Conservation (phyloP, 1,139 yeast species). For the Nakaseomyces nivariensis region DNA sequence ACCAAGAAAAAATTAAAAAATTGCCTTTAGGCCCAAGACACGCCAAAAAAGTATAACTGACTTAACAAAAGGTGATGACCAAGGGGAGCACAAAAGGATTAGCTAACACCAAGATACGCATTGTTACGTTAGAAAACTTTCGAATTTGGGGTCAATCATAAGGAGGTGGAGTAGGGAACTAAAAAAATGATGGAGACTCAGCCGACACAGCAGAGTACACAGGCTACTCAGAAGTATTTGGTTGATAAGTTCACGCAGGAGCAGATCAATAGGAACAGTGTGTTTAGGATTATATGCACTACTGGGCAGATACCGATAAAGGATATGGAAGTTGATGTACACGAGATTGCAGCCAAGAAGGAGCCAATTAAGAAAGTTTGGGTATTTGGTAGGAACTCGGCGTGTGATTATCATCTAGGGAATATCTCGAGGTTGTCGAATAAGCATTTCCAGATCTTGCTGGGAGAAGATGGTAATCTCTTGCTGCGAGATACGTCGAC, state of each 20-base stretch:
- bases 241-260: constrained; percentile 34
- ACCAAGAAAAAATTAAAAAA: too few relatives aligned
- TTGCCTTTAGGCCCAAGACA: too few relatives aligned
- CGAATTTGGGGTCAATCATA: not conserved
- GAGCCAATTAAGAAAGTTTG: constrained; percentile 40
- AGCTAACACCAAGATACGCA: too few relatives aligned
- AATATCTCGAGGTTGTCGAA: constrained; percentile 66
- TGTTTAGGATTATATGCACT: constrained; percentile 56
- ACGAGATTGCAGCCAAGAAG: constrained; percentile 24
- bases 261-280: constrained; percentile 34
- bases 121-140: too few relatives aligned
- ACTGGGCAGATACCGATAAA: constrained; percentile 46
- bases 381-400: constrained; percentile 65
- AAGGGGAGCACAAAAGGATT: too few relatives aligned
- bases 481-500: constrained; percentile 70
- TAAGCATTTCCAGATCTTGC: constrained; percentile 65
- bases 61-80: too few relatives aligned
- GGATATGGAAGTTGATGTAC: constrained; percentile 34
- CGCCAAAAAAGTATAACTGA: too few relatives aligned
- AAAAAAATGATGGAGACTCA: constrained; percentile 24
- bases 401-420: constrained; percentile 54
- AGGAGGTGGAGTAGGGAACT: not conserved
- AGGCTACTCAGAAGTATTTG: constrained; percentile 36
- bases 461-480: constrained; percentile 41
- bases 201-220: constrained; percentile 63